Evolutionary conservation across 805 yeast genomes (phyloP), one percentile per base, ranked within the genome.

Genomic region (Starmerella ratchasimensis): DNA sequence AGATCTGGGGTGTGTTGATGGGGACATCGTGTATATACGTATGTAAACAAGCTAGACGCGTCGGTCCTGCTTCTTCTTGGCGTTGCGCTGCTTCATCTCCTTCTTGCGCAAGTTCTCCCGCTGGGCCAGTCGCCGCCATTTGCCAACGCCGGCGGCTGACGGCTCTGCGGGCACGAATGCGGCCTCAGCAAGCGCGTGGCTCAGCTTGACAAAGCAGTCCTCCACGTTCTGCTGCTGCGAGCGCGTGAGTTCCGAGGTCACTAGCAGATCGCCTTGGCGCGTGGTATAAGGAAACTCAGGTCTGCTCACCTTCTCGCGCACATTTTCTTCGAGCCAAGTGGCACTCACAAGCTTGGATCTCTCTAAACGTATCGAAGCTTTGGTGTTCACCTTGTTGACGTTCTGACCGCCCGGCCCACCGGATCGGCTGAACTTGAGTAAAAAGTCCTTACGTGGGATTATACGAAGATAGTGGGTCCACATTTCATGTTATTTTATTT

Each of bases 371-470:
- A 81, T 52, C 0, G 81, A 74, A 6, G 84, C 81, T 49, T 80
- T 76, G 1, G 80, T 67, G 22, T 61, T 65, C 39, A 60, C 63
- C 48, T 81, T 81, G 55, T 81, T 81, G 9, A 82, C 93, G 51
- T 82, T 77, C 48, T 81, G 93, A 0, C 94, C 94, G 1, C 94
- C 93, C 0, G 93, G 82, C 0, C 93, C 93, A 24, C 84, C 71
- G 0, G 90, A 69, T 41, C 86, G 56, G 37, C 72, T 62, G 50
- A 58, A 76, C 3, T 63, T 45, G 2, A 68, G 51, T 2, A 59
- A 57, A 48, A 76, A 75, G 13, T 55, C 47, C 14, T 54, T 45
- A 11, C 59, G 53, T 1, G 80, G 81, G 2, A 76, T 60, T 38
- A 7, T n/a, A n/a, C n/a, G n/a, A 24, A n/a, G n/a, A n/a, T n/a